phyloP scores from a whole-genome alignment of 768 basidiomycete species.

The Phanerochaete sordida region DNA sequence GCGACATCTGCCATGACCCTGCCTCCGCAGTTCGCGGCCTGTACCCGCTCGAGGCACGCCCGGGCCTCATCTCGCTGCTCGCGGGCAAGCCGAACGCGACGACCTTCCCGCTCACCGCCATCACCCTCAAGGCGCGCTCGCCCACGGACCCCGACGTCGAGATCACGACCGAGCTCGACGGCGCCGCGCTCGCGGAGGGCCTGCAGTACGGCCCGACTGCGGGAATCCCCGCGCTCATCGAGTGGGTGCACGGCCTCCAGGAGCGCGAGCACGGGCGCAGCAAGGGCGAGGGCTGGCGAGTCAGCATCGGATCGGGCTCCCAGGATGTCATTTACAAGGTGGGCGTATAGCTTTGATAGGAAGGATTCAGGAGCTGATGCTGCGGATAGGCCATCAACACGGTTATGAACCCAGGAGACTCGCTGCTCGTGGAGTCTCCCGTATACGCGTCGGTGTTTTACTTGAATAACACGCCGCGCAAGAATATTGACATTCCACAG shows the following conservation, averaged over 20 bases:
- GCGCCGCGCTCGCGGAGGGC: slow-evolving; percentile 55
- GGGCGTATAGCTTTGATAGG: slow-evolving; percentile 8
- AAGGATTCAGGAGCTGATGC: background rate
- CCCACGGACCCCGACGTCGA: slow-evolving; percentile 37
- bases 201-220: slow-evolving; percentile 81
- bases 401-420: slow-evolving; percentile 76
- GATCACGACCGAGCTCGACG: slow-evolving; percentile 47
- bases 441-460: slow-evolving; percentile 61
- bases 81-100: slow-evolving; percentile 90
- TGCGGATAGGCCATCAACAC: slow-evolving; percentile 60
- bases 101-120: slow-evolving; percentile 84
- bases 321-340: slow-evolving; percentile 93
- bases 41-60: slow-evolving; percentile 75
- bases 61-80: slow-evolving; percentile 78
- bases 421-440: slow-evolving; percentile 81
- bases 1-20: background rate
- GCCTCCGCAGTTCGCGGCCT: slow-evolving; percentile 50
- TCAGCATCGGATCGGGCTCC: slow-evolving; percentile 80
- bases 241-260: slow-evolving; percentile 77
- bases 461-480: slow-evolving; percentile 4
- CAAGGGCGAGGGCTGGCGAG: slow-evolving; percentile 61
- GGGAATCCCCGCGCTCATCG: slow-evolving; percentile 57
- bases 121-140: slow-evolving; percentile 52
- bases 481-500: slow-evolving; percentile 31
- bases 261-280: slow-evolving; percentile 63